These are phyloP conservation scores for Sporothrix phasma DNA, from an alignment of 2,329 filamentous ascomycete genomes.

Conservation along the genomic window DNA sequence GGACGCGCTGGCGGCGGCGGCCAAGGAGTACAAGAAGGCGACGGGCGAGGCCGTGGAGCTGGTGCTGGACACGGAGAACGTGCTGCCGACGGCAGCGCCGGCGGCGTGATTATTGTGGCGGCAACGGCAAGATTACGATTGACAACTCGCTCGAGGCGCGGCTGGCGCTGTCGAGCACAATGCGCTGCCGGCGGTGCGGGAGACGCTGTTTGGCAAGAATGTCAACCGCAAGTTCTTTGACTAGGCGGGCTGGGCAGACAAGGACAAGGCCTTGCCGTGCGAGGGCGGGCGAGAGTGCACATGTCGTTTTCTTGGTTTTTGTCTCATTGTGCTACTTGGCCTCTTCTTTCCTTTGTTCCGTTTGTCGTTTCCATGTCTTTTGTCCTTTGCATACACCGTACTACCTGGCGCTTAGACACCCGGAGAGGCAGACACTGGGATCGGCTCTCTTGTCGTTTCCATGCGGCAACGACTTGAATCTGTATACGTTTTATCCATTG, in stretches of 20 bases:
- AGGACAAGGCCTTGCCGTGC: background rate
- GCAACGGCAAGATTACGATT: constrained; percentile 89
- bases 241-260: constrained; percentile 33
- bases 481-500: background rate
- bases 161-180: constrained; percentile 75
- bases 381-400: background rate
- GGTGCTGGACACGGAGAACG: constrained; percentile 67
- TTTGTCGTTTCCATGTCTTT: no score
- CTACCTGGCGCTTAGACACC: constrained; percentile 1
- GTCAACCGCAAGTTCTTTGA: constrained; percentile 92
- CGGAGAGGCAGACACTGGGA: background rate
- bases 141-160: constrained; percentile 97
- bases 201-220: constrained; percentile 88
- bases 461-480: background rate
- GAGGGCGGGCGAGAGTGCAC: background rate
- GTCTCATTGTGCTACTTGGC: background rate
- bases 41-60: constrained; percentile 59
- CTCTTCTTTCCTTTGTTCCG: background rate
- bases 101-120: constrained; percentile 71
- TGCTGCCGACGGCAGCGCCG: constrained; percentile 63
- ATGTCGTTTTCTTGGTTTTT: background rate
- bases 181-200: constrained; percentile 73
- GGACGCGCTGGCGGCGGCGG: constrained; percentile 67
- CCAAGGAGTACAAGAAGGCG: constrained; percentile 75
- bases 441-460: background rate